Conservation (phyloP, 345 rosid species). For the Raphanus sativus region DNA sequence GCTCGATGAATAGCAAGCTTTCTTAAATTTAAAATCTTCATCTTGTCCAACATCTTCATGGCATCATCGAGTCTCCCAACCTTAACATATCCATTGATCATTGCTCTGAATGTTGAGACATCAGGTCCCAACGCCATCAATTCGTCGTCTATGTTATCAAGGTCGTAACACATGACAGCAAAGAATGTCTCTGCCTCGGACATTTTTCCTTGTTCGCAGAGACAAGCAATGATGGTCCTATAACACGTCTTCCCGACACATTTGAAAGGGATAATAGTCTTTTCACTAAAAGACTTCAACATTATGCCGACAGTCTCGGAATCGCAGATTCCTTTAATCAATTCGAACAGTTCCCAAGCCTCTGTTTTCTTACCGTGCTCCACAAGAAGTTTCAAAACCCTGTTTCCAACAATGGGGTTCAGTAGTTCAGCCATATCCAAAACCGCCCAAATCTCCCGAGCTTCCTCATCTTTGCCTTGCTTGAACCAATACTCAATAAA, state of each 20-base stretch:
- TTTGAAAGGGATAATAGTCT: too few relatives aligned
- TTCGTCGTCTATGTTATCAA: not conserved
- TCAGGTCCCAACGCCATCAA: not conserved
- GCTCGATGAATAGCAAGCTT: not conserved
- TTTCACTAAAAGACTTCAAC: not conserved
- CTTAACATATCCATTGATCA: not conserved
- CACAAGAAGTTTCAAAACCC: not conserved
- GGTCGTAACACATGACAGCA: not conserved
- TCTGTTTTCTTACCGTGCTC: not conserved
- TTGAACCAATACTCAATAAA: not conserved
- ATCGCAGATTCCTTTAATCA: not conserved
- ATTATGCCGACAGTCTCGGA: not conserved
- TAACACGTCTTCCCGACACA: too few relatives aligned
- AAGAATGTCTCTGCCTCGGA: not conserved
- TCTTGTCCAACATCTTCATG: not conserved
- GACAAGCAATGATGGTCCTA: not conserved
- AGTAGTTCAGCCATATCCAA: not conserved
- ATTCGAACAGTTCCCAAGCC: not conserved
- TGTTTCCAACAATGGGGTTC: not conserved
- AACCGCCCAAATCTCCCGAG: not conserved
- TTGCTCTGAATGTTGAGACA: not conserved
- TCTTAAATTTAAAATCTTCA: not conserved
- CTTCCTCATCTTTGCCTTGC: not conserved
- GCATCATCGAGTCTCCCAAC: not conserved
- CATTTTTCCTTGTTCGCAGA: not conserved